Evolutionary conservation across 148 eudicot species (phyloP).

Genomic region (Chenopodium quinoa): DNA sequence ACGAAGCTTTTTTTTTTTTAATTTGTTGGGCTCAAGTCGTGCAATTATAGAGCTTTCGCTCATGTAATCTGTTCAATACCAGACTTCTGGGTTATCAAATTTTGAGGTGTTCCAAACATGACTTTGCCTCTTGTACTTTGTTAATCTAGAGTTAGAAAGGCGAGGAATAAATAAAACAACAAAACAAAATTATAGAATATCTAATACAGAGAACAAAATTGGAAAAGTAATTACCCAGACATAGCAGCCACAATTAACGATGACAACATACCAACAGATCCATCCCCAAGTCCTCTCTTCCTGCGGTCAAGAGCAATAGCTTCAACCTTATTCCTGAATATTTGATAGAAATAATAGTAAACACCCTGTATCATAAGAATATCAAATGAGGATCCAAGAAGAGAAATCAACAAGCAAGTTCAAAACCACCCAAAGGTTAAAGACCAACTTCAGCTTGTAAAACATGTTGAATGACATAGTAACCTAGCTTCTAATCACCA

Average conservation of each 20-base stretch:
- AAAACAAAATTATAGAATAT: neutral
- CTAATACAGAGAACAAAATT: neutral
- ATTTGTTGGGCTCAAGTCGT: too few relatives aligned
- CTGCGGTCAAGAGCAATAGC: conserved; percentile 67
- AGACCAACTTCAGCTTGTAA: conserved; percentile 1
- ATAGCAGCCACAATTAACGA: conserved; percentile 92
- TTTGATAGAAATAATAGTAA: conserved; percentile 99
- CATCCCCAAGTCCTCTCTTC: conserved; percentile 84
- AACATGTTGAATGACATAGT: neutral
- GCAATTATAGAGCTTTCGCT: too few relatives aligned
- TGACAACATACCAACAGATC: conserved; percentile 95
- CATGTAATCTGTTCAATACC: too few relatives aligned
- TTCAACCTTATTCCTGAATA: conserved; percentile 94
- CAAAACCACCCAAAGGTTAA: neutral
- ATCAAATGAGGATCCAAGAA: conserved; percentile 43
- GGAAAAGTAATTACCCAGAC: conserved; percentile 65
- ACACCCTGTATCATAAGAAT: conserved; percentile 88
- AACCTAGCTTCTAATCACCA: conserved; percentile 4
- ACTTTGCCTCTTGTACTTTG: too few relatives aligned
- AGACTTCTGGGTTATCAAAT: too few relatives aligned
- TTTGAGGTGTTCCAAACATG: too few relatives aligned
- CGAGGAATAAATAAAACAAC: neutral
- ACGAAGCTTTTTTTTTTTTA: too few relatives aligned
- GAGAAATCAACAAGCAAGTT: conserved; percentile 5
- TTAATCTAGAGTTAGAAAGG: too few relatives aligned